Evolutionary conservation across 2,329 filamentous ascomycete genomes (phyloP).

Genomic region (Epichloe coenophiala): DNA sequence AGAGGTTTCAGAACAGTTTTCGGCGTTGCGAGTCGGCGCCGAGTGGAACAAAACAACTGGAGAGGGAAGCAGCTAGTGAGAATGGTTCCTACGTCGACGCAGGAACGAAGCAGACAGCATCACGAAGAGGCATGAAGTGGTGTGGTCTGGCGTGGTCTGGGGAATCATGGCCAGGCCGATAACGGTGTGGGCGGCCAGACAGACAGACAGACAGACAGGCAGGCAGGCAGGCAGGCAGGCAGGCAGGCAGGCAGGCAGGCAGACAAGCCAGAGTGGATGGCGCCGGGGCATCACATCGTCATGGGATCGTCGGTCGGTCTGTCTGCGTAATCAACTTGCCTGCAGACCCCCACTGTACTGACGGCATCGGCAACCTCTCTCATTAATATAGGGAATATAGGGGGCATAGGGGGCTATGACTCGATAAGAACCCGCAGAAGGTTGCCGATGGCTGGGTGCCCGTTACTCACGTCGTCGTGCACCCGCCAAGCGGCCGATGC

Average conservation of each 20-base stretch:
- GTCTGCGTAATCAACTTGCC: too few relatives aligned
- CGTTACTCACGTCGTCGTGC: not conserved
- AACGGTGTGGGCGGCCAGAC: not conserved
- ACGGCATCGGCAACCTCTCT: too few relatives aligned
- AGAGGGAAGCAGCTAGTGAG: not conserved
- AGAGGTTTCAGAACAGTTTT: not conserved
- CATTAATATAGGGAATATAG: too few relatives aligned
- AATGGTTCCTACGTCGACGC: not conserved
- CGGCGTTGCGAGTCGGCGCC: not conserved
- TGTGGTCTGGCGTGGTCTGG: not conserved
- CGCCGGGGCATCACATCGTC: not conserved
- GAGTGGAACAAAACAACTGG: not conserved
- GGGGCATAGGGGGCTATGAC: too few relatives aligned
- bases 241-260: not conserved
- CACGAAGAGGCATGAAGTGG: not conserved
- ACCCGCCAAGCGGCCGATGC: not conserved
- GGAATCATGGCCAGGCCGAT: slow-evolving; percentile 2
- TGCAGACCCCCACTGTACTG: too few relatives aligned
- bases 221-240: not conserved
- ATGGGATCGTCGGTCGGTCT: not conserved
- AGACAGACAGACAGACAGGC: not conserved
- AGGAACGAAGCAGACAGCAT: not conserved
- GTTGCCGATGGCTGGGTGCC: not conserved
- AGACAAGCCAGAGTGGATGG: not conserved
- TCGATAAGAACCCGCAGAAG: too few relatives aligned